These are phyloP conservation scores for Cystoderma amianthinum DNA, from an alignment of 768 basidiomycete species.

Conservation along the genomic window DNA sequence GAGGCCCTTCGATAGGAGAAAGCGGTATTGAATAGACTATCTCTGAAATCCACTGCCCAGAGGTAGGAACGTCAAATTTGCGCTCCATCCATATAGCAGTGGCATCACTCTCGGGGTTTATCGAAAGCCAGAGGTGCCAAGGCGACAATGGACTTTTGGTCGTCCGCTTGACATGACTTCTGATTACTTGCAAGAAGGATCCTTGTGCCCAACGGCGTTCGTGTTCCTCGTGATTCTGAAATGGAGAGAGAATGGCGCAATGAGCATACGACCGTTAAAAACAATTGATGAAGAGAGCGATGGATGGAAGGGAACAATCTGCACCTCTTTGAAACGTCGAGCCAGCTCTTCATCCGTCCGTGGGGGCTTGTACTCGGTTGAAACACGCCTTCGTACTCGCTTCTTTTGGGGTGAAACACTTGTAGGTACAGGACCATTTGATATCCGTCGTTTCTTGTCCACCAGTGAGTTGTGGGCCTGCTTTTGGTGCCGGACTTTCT, in stretches of 20 bases:
- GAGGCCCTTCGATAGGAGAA: slow-evolving; percentile 11
- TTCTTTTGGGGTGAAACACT: slow-evolving; percentile 25
- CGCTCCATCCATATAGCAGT: slow-evolving; percentile 78
- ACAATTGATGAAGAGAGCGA: slow-evolving; percentile 6
- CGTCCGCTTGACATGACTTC: slow-evolving; percentile 26
- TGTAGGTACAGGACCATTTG: slow-evolving; percentile 9
- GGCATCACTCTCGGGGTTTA: slow-evolving; percentile 64
- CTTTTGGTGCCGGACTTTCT: slow-evolving; percentile 30
- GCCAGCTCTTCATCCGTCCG: slow-evolving; percentile 61
- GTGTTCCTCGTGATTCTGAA: slow-evolving; percentile 67
- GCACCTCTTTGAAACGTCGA: slow-evolving; percentile 62
- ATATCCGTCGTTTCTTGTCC: slow-evolving; percentile 28
- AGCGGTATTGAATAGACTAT: slow-evolving; percentile 56
- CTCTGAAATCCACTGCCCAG: slow-evolving; percentile 57
- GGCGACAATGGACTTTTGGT: slow-evolving; percentile 24
- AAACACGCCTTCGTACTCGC: slow-evolving; percentile 30
- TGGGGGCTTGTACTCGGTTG: slow-evolving; percentile 41
- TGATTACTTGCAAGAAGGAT: slow-evolving; percentile 52
- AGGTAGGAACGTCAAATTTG: slow-evolving; percentile 65
- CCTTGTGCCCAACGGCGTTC: slow-evolving; percentile 69
- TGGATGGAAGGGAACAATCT: slow-evolving; percentile 13
- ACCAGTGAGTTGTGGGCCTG: slow-evolving; percentile 6
- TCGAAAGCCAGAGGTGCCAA: slow-evolving; percentile 71
- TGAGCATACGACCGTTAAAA: slow-evolving; percentile 9
- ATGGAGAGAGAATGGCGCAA: slow-evolving; percentile 8